Conservation (phyloP, 495 filamentous ascomycete genomes). For the Penicillium antarcticum region DNA sequence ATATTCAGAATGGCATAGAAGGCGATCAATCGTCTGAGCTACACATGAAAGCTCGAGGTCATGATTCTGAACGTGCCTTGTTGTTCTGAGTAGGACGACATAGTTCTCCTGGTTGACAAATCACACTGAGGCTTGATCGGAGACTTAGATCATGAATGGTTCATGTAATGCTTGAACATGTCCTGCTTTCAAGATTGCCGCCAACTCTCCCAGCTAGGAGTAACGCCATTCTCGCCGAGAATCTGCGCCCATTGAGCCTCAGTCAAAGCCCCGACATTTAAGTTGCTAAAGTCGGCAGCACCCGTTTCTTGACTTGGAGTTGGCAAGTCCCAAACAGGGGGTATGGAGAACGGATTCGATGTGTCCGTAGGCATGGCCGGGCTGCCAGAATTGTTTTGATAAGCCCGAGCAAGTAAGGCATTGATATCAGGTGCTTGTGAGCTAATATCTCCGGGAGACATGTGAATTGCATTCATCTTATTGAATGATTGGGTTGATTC, state of each 20-base stretch:
- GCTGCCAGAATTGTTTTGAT: constrained; percentile 6
- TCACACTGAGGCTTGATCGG: background rate
- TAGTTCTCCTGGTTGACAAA: background rate
- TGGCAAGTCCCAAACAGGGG: constrained; percentile 27
- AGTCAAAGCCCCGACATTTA: constrained; percentile 24
- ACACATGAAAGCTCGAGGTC: background rate
- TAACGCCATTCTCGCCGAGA: constrained; percentile 12
- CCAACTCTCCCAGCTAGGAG: constrained; percentile 28
- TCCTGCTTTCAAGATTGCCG: constrained; percentile 15
- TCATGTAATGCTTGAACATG: background rate
- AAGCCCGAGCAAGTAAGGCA: constrained; percentile 12
- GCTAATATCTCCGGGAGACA: constrained; percentile 10
- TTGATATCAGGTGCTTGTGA: constrained; percentile 10
- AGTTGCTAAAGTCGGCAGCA: constrained; percentile 17
- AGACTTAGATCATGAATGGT: background rate
- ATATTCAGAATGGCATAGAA: background rate
- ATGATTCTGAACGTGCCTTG: background rate
- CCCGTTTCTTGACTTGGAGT: constrained; percentile 8
- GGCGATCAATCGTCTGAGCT: background rate
- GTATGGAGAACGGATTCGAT: constrained; percentile 10
- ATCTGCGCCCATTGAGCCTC: constrained; percentile 40
- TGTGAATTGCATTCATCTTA: constrained; percentile 12
- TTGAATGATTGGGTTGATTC: constrained; percentile 14
- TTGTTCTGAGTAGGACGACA: background rate
- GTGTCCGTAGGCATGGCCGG: constrained; percentile 8